Evolutionary conservation across 352 stramenopile species (phyloP), one percentile per base, ranked within the genome.

Genomic region (Pilasporangium apinafurcum): DNA sequence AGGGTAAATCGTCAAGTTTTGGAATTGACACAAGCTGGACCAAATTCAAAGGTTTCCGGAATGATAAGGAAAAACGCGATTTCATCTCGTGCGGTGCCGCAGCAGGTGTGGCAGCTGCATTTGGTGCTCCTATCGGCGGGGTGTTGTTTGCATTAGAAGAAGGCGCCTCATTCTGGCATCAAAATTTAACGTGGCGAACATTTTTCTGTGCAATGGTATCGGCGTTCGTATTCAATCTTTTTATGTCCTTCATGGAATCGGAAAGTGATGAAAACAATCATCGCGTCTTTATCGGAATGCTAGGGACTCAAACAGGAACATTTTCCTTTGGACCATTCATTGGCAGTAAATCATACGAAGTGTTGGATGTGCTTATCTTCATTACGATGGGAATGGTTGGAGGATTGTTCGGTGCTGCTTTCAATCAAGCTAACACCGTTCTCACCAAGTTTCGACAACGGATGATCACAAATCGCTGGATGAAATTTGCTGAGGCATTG

Each of bases 121-220:
- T 99, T 48, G 93, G 92, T 17, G 95, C 96, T 8, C 97, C 97
- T 1, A 98, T 99, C 44, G 97, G 97, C 35, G 97, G 97, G 37
- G 95, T 99, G 33, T 50, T 99, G 12, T 99, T 99, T 48, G 90
- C 86, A 10, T 60, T 99, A 7, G 97, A 99, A 63, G 97, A 99
- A 72, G 95, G 95, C 31, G 92, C 96, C 5, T 98, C 89, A 12
- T 99, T 98, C 66, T 99, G 96, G 96, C 95, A 95, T 37, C 96
- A 97, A 37, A 97, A 96, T 50, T 76, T 99, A 10, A 99, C 96
- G 17, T 99, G 96, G 96, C 74, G 95, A 37, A 95, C 88, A 8
- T 98, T 98, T 53, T 98, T 98, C 56, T 98, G 94, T 60, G 92
- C 95, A 10, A 98, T 99, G 90, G 73, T 92, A 16, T 86, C 75